These are phyloP conservation scores for Antitrichia curtipendula DNA, from an alignment of 225 moss, liverwort and hornwort genomes.

Conservation along the genomic window DNA sequence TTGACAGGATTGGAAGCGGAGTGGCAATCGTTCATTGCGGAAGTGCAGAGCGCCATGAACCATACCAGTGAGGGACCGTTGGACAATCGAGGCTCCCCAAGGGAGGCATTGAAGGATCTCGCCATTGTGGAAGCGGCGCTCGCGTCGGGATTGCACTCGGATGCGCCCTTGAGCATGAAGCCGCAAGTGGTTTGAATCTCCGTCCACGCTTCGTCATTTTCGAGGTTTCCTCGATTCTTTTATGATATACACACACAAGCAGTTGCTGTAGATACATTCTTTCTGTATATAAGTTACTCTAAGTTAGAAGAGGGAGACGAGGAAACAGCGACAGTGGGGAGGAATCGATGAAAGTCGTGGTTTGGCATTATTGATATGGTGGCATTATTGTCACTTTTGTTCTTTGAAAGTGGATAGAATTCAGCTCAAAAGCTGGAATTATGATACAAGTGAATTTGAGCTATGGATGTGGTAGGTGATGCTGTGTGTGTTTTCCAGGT, in stretches of 20 bases:
- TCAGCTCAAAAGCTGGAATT: background rate
- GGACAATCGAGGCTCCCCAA: slow-evolving; percentile 30
- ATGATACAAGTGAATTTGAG: background rate
- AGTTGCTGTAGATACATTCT: slow-evolving; percentile 15
- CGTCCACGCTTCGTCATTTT: background rate
- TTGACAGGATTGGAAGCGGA: slow-evolving; percentile 35
- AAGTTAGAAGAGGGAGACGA: background rate
- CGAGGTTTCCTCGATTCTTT: background rate
- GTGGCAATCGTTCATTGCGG: slow-evolving; percentile 25
- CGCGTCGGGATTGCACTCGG: slow-evolving; percentile 35
- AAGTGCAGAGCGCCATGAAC: slow-evolving; percentile 25
- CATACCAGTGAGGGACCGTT: background rate
- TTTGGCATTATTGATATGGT: background rate
- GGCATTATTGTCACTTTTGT: background rate
- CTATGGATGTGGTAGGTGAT: background rate
- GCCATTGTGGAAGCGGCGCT: slow-evolving; percentile 58
- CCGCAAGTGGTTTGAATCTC: slow-evolving; percentile 5
- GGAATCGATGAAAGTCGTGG: background rate
- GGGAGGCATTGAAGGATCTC: slow-evolving; percentile 40
- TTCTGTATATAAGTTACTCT: background rate
- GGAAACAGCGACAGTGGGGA: background rate
- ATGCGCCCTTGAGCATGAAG: slow-evolving; percentile 43
- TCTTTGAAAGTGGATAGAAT: background rate
- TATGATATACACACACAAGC: background rate
- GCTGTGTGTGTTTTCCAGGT: background rate